These are phyloP conservation scores for Tilletia horrida DNA, from an alignment of 1,284 basidiomycete species.

Conservation along the genomic window DNA sequence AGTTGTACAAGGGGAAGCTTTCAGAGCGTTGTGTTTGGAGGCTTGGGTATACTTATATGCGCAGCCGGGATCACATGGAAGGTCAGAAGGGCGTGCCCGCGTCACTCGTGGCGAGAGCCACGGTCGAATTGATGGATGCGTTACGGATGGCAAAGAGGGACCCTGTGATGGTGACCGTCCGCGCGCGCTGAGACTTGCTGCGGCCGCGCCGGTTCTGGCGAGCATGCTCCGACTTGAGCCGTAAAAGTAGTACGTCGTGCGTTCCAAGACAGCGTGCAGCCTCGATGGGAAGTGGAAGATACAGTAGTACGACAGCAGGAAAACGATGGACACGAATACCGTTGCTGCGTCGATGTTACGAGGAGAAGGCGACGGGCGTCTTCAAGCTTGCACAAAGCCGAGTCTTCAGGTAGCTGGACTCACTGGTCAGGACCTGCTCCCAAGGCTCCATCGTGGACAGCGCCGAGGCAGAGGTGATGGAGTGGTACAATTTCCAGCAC, in stretches of 20 bases:
- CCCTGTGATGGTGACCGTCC: too few relatives aligned
- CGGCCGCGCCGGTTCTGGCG: neutral
- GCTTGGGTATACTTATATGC: too few relatives aligned
- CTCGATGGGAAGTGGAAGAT: conserved; percentile 33
- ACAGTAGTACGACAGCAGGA: conserved; percentile 29
- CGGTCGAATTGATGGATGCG: too few relatives aligned
- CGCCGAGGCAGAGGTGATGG: conserved; percentile 30
- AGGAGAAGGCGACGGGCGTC: too few relatives aligned
- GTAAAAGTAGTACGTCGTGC: conserved; percentile 34
- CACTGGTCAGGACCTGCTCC: conserved; percentile 33
- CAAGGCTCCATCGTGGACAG: conserved; percentile 36
- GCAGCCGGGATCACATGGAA: too few relatives aligned
- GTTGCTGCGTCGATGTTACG: conserved; percentile 10
- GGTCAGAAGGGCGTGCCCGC: too few relatives aligned
- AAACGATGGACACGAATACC: neutral
- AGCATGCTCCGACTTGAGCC: conserved; percentile 15
- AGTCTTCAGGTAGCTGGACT: neutral
- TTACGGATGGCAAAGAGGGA: too few relatives aligned
- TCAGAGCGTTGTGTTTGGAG: too few relatives aligned
- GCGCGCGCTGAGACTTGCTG: too few relatives aligned
- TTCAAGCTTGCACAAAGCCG: neutral
- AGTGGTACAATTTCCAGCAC: conserved; percentile 25
- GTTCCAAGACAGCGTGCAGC: conserved; percentile 24
- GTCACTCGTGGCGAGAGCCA: too few relatives aligned
- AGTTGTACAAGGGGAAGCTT: too few relatives aligned